Evolutionary conservation across 352 stramenopile genomes (phyloP), one percentile per base, ranked within the genome.

Genomic region (Globisporangium megalacanthum): DNA sequence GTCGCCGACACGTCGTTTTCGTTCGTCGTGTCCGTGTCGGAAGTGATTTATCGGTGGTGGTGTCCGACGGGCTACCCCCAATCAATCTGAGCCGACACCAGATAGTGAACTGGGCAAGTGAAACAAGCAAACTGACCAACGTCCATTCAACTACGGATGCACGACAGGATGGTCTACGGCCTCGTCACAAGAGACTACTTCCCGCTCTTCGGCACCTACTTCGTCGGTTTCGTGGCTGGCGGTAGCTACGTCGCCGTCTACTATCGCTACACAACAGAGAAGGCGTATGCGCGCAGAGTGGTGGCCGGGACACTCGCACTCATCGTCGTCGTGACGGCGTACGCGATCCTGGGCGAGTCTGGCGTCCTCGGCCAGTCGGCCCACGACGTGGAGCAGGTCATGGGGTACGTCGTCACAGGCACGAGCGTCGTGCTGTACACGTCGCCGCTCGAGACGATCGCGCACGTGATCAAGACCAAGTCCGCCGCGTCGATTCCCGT

Each of bases 401-500:
- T 48, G 8, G 59, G 52, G 36, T 65, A 52, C 41, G 20, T 61
- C 6, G 48, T 25, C 4, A 61, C 77, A 29, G 57, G 56, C 19
- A 44, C 57, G 13, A 74, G 54, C 8, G 58, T 76, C 46, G 55
- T 44, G 14, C 55, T 79, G 51, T 72, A 58, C 46, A 14, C 65
- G 13, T 72, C 70, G 20, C 65, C 65, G 15, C 69, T 81, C 36
- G 61, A 61, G 49, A 69, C 56, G 5, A 63, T 75, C 52, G 60
- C 49, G 44, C 49, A 72, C 44, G 69, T 78, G 29, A 22, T 81
- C 35, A 46, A 42, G 17, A 66, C 51, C 46, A 69, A 70, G 45
- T 68, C 57, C 9, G 56, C 64, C 19, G 57, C 56, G 22, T 77
- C 69, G 3, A 83, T 89, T 29, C 66, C 66, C 6, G 68, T 83